Evolutionary conservation across 2,329 filamentous ascomycete species (phyloP).

Genomic region (Ascochyta lentis): DNA sequence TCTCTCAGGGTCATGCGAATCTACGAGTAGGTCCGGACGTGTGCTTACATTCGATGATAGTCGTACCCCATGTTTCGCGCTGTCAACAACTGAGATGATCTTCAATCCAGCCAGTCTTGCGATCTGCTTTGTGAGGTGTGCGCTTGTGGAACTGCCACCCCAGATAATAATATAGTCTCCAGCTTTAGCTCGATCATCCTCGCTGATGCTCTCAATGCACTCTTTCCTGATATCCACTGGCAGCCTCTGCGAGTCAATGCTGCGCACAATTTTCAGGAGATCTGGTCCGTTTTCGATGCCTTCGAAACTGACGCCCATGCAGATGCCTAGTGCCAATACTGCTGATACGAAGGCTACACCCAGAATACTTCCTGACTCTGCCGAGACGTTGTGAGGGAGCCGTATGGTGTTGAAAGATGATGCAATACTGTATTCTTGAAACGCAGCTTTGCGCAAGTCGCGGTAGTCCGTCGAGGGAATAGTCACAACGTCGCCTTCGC

Average conservation of each 20-base stretch:
- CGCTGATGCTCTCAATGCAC: constrained; percentile 63
- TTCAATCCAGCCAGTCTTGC: constrained; percentile 70
- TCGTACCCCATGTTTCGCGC: constrained; percentile 66
- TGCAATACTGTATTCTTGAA: constrained; percentile 72
- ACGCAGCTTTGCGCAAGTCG: constrained; percentile 73
- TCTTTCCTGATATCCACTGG: constrained; percentile 69
- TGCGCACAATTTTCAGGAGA: constrained; percentile 59
- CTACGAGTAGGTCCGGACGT: constrained; percentile 70
- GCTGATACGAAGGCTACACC: constrained; percentile 77
- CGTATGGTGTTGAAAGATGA: constrained; percentile 70
- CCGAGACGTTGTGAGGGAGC: constrained; percentile 61
- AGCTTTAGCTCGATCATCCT: constrained; percentile 60
- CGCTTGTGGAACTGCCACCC: constrained; percentile 76
- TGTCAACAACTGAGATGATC: constrained; percentile 71
- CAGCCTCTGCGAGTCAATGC: constrained; percentile 56
- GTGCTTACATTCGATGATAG: constrained; percentile 48
- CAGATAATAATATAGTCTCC: constrained; percentile 78
- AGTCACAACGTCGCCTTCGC: constrained; percentile 52
- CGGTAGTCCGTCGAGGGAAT: constrained; percentile 78
- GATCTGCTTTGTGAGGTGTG: constrained; percentile 70
- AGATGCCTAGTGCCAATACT: constrained; percentile 70
- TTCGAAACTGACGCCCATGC: constrained; percentile 71
- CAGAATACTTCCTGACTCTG: constrained; percentile 66
- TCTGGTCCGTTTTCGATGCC: constrained; percentile 63
- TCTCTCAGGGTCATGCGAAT: constrained; percentile 69